phyloP scores from a whole-genome alignment of 352 stramenopile species.

The Aphanomyces astaci region DNA sequence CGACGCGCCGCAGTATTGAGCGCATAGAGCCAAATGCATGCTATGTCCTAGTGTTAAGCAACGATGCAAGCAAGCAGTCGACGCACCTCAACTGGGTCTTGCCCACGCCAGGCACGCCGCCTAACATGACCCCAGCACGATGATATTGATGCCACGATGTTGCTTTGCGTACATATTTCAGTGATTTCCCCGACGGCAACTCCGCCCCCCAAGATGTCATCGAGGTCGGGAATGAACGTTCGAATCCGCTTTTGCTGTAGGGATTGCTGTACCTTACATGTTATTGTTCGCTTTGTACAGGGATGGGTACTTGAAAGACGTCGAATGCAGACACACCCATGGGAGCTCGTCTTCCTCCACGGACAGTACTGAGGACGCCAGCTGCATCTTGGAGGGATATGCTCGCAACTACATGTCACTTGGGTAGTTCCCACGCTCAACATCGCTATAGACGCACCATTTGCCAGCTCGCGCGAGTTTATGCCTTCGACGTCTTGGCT shows the following conservation, averaged over 20 bases:
- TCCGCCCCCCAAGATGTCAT: conserved; percentile 54
- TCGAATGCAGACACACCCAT: conserved; percentile 13
- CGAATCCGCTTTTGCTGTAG: neutral
- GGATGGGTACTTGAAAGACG: neutral
- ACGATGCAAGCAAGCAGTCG: neutral
- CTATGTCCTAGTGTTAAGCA: conserved; percentile 26
- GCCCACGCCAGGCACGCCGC: conserved; percentile 52
- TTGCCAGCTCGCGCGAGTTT: conserved; percentile 11
- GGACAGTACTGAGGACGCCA: conserved; percentile 6
- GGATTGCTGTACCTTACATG: conserved; percentile 2
- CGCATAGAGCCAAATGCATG: conserved; percentile 58
- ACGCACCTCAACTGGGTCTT: conserved; percentile 71
- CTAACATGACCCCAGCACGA: too few relatives aligned
- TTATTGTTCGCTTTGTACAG: neutral
- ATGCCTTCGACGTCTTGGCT: conserved; percentile 6
- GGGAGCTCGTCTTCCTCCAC: neutral
- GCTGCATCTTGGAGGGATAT: conserved; percentile 11
- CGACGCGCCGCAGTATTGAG: conserved; percentile 33
- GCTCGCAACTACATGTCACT: conserved; percentile 10
- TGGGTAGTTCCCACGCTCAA: neutral
- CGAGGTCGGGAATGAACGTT: conserved; percentile 34
- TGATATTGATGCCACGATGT: too few relatives aligned
- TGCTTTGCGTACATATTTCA: conserved; percentile 48
- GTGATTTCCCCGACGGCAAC: conserved; percentile 62
- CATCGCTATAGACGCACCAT: conserved; percentile 1